Conservation (phyloP, 306 rosid species). For the Trifolium dubium region DNA sequence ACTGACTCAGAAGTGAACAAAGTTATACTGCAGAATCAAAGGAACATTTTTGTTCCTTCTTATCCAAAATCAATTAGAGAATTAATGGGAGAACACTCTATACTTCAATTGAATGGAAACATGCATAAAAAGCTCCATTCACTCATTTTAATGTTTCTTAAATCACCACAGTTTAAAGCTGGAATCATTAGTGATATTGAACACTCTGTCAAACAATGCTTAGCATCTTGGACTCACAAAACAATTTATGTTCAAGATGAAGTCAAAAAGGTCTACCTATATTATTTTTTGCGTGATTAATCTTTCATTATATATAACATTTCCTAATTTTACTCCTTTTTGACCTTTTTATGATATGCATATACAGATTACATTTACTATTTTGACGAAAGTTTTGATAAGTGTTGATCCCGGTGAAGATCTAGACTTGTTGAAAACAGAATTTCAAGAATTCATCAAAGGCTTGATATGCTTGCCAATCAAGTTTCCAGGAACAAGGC, state of each 20-base stretch:
- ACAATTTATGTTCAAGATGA: slow-evolving; percentile 66
- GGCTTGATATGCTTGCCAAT: slow-evolving; percentile 89
- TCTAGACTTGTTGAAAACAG: slow-evolving; percentile 61
- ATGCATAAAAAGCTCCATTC: slow-evolving; percentile 70
- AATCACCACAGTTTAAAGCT: slow-evolving; percentile 72
- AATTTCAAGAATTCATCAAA: slow-evolving; percentile 81
- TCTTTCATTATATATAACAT: not conserved
- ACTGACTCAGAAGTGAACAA: slow-evolving; percentile 88
- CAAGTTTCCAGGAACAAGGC: slow-evolving; percentile 82
- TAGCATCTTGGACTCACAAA: slow-evolving; percentile 61
- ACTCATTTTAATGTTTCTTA: slow-evolving; percentile 67
- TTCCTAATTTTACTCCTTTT: not conserved
- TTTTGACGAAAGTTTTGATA: slow-evolving; percentile 74
- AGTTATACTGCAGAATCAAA: slow-evolving; percentile 73
- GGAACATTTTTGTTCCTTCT: slow-evolving; percentile 73
- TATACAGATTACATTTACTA: slow-evolving; percentile 71
- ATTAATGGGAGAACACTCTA: slow-evolving; percentile 72
- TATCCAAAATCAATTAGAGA: slow-evolving; percentile 91
- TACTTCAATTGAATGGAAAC: slow-evolving; percentile 69
- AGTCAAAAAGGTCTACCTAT: slow-evolving; percentile 64
- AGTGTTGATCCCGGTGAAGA: slow-evolving; percentile 83
- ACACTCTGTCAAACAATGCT: slow-evolving; percentile 57
- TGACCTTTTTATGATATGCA: too few relatives aligned
- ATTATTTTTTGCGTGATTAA: too few relatives aligned
- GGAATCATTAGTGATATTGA: slow-evolving; percentile 65